Percentiles rank a stretch among this genome's conserved stretches.
Evolutionary conservation across 495 filamentous ascomycete species (phyloP).

Genomic region (Lepidopterella palustris): DNA sequence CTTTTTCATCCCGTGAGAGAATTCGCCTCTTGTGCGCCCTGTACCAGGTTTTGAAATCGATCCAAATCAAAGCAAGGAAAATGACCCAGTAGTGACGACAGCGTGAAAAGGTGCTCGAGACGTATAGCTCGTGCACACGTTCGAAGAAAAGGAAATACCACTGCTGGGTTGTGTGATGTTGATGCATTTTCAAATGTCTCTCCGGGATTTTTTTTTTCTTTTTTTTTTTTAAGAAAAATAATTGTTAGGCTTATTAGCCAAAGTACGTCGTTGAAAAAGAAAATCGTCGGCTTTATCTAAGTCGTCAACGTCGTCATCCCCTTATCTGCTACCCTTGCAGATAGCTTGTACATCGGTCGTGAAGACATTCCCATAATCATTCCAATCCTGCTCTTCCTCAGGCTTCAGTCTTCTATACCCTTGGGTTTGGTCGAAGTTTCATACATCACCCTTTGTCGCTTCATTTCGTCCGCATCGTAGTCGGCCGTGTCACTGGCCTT

Average conservation of each 20-base stretch:
- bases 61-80: background rate
- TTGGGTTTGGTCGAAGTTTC: constrained; percentile 18
- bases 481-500: constrained; percentile 19
- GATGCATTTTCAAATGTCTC: background rate
- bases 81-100: background rate
- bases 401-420: background rate
- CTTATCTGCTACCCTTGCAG: background rate
- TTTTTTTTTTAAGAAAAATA: background rate
- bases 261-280: background rate
- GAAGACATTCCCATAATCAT: background rate
- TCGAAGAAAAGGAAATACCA: background rate
- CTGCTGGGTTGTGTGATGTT: background rate
- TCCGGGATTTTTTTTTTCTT: too few species aligned
- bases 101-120: background rate
- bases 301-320: background rate
- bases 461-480: constrained; percentile 33
- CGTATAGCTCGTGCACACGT: background rate
- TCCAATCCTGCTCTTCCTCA: background rate
- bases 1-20: constrained; percentile 1
- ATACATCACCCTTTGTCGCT: constrained; percentile 28
- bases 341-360: background rate
- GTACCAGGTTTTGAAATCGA: background rate
- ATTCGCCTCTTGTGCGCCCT: background rate
- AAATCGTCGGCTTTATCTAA: background rate
- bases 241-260: background rate